phyloP scores from a whole-genome alignment of 768 basidiomycete species.

The Rhodotorula diobovata region DNA sequence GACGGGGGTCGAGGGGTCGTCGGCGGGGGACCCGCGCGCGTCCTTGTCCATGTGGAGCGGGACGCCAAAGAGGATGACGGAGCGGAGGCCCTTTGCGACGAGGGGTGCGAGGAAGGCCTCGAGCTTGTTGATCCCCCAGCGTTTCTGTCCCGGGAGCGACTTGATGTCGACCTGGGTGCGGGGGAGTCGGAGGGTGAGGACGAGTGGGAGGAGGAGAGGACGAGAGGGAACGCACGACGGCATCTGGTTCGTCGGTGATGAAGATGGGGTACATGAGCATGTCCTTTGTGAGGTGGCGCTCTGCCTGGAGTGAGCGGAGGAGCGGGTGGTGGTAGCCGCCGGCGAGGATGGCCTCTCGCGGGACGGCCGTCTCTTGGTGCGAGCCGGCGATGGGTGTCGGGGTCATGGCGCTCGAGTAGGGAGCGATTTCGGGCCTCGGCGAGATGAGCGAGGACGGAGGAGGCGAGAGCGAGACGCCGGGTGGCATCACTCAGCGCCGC shows the following conservation, averaged over 20 bases:
- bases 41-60: constrained; percentile 80
- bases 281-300: constrained; percentile 68
- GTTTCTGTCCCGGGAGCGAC: constrained; percentile 74
- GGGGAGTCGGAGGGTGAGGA: too few relatives aligned
- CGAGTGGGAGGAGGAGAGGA: neutral
- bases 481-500: too few relatives aligned
- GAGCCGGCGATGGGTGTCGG: neutral
- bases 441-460: too few relatives aligned
- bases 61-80: constrained; percentile 92
- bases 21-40: constrained; percentile 73
- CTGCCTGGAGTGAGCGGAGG: constrained; percentile 79
- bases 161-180: constrained; percentile 69
- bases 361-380: constrained; percentile 8
- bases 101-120: constrained; percentile 79
- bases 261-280: constrained; percentile 99
- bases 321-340: constrained; percentile 92
- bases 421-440: too few relatives aligned
- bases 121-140: constrained; percentile 95
- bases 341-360: constrained; percentile 47
- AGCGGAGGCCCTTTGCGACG: constrained; percentile 79
- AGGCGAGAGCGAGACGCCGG: too few relatives aligned
- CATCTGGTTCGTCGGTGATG: constrained; percentile 88
- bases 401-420: neutral
- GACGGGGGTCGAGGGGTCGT: constrained; percentile 83
- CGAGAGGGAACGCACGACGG: constrained; percentile 53